Conservation (phyloP, 306 rosid genomes). For the Sesbania bispinosa region DNA sequence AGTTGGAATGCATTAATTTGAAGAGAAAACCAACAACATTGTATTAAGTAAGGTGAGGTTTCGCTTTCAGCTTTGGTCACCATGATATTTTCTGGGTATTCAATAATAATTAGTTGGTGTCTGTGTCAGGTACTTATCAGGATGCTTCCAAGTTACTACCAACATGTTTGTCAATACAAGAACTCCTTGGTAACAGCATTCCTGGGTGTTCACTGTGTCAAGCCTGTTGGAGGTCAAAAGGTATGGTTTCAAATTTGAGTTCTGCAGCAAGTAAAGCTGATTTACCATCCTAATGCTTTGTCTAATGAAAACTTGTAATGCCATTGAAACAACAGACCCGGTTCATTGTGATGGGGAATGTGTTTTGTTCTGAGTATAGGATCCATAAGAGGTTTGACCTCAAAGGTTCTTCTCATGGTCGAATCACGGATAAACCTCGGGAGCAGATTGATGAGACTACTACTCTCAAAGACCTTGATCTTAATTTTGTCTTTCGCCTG, state of each 20-base stretch:
- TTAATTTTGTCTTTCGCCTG: constrained; percentile 48
- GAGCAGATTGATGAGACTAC: constrained; percentile 56
- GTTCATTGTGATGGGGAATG: constrained; percentile 62
- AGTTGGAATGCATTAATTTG: constrained; percentile 24
- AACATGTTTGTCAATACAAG: constrained; percentile 49
- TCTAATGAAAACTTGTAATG: not conserved
- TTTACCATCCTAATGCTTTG: not conserved
- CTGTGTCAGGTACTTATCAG: constrained; percentile 52
- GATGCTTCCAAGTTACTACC: constrained; percentile 58
- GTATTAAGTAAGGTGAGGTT: constrained; percentile 24
- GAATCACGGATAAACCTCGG: constrained; percentile 46
- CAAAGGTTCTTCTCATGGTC: constrained; percentile 62
- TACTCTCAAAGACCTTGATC: constrained; percentile 60
- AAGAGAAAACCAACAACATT: not conserved
- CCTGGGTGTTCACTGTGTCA: constrained; percentile 58
- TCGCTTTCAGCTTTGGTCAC: constrained; percentile 20
- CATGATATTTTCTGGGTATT: constrained; percentile 7
- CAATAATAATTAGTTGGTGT: constrained; percentile 15
- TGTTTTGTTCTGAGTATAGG: constrained; percentile 53
- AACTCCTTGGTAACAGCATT: constrained; percentile 50
- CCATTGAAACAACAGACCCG: constrained; percentile 39
- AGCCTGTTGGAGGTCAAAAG: constrained; percentile 61
- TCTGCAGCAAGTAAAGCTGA: not conserved
- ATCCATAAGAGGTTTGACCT: constrained; percentile 57
- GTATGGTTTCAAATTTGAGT: constrained; percentile 23